These are phyloP conservation scores for Onygenales sp. DNA, from an alignment of 2,329 filamentous ascomycete genomes.

Conservation along the genomic window DNA sequence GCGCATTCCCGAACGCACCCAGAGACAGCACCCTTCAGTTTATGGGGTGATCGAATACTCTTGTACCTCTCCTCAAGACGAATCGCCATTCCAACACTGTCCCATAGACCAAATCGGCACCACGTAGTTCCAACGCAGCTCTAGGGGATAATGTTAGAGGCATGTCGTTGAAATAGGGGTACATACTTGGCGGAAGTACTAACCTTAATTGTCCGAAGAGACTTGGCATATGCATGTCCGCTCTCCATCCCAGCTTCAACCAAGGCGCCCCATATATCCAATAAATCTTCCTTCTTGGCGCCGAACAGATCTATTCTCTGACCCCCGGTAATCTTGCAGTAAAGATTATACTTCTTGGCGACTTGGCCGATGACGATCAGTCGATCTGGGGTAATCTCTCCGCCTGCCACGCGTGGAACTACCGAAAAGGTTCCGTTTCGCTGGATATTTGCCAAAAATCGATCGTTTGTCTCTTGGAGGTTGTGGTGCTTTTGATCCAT, in stretches of 20 bases:
- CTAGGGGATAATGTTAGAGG: conserved; percentile 17
- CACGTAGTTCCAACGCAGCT: conserved; percentile 85
- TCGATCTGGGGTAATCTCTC: conserved; percentile 81
- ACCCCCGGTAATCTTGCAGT: conserved; percentile 86
- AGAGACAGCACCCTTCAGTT: conserved; percentile 82
- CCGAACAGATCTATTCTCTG: conserved; percentile 93
- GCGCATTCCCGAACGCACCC: conserved; percentile 90
- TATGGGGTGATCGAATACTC: conserved; percentile 78
- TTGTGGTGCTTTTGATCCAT: conserved; percentile 62
- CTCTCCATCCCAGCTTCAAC: conserved; percentile 82
- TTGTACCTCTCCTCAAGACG: conserved; percentile 85
- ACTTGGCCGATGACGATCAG: conserved; percentile 76
- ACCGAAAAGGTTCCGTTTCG: conserved; percentile 87
- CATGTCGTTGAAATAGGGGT: background rate
- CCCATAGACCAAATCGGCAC: conserved; percentile 82
- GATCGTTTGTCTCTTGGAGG: conserved; percentile 84
- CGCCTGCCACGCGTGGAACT: conserved; percentile 69
- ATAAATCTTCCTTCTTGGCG: conserved; percentile 75
- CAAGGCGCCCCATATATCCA: conserved; percentile 70
- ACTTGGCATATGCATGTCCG: conserved; percentile 85
- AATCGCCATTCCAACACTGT: conserved; percentile 85
- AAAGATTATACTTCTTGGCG: conserved; percentile 72
- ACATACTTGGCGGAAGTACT: conserved; percentile 2
- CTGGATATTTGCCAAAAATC: conserved; percentile 82
- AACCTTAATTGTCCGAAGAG: conserved; percentile 71